Conservation (phyloP, 2,329 filamentous ascomycete species). For the Nemania bipapillata region DNA sequence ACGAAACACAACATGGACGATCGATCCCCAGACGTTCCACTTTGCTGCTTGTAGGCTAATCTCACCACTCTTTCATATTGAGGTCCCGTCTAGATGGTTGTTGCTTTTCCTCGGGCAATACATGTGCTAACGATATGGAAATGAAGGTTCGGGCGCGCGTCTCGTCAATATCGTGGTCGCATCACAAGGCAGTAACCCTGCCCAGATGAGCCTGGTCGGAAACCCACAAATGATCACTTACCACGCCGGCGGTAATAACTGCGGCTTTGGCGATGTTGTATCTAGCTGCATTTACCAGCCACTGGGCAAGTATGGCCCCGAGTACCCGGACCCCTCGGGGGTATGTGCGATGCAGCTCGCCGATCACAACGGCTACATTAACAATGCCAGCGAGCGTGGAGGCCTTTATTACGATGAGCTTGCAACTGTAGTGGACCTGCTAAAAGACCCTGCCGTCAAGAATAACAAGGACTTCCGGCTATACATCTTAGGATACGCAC, state of each 20-base stretch:
- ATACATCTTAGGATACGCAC: slow-evolving; percentile 26
- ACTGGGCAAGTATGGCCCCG: slow-evolving; percentile 6
- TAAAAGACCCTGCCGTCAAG: slow-evolving; percentile 18
- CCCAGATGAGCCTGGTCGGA: slow-evolving; percentile 24
- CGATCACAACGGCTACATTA: slow-evolving; percentile 17
- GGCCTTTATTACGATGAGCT: slow-evolving; percentile 28
- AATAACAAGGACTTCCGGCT: slow-evolving; percentile 27
- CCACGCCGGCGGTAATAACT: slow-evolving; percentile 32
- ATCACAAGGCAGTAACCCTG: slow-evolving; percentile 24
- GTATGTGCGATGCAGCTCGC: slow-evolving; percentile 19
- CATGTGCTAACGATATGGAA: slow-evolving; percentile 3
- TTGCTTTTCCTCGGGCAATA: slow-evolving; percentile 4
- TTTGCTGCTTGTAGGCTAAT: slow-evolving; percentile 32
- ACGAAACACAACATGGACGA: slow-evolving; percentile 32
- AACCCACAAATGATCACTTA: slow-evolving; percentile 31
- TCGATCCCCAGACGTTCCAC: slow-evolving; percentile 19
- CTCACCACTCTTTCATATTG: not conserved
- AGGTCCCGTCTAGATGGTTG: not conserved
- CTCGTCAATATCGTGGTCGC: slow-evolving; percentile 20
- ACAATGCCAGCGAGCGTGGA: slow-evolving; percentile 1
- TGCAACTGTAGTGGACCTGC: slow-evolving; percentile 20
- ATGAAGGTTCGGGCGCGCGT: slow-evolving; percentile 18
- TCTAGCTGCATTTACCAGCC: slow-evolving; percentile 32
- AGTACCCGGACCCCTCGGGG: slow-evolving; percentile 23
- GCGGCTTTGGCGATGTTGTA: slow-evolving; percentile 26